Conservation (phyloP, 2,329 filamentous ascomycete genomes). For the Sporothrix schenckii region DNA sequence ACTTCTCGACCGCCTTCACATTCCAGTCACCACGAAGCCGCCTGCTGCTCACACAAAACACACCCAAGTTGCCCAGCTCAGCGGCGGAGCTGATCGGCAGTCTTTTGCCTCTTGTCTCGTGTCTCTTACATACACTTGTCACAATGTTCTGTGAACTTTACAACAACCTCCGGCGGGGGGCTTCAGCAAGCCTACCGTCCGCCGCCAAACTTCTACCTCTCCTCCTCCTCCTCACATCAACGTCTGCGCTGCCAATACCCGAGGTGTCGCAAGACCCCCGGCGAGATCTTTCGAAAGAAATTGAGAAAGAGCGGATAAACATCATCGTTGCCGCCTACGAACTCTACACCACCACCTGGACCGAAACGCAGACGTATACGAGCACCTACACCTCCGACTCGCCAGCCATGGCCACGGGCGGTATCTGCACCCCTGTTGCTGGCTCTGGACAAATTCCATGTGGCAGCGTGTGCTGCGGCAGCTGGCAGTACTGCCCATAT, state of each 20-base stretch:
- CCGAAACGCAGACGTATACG: conserved; percentile 62
- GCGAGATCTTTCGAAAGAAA: conserved; percentile 53
- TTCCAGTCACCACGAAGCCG: conserved; percentile 26
- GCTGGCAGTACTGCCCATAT: conserved; percentile 67
- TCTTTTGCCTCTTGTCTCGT: conserved; percentile 8
- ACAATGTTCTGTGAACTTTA: conserved; percentile 25
- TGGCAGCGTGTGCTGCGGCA: conserved; percentile 70
- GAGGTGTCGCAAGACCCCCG: conserved; percentile 47
- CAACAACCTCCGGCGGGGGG: conserved; percentile 12
- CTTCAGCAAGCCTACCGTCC: background rate
- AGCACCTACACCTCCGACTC: conserved; percentile 59
- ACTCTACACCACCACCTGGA: conserved; percentile 62
- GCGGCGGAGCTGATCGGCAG: conserved; percentile 24
- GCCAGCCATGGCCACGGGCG: conserved; percentile 46
- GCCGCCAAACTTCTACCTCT: conserved; percentile 22
- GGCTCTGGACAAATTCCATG: conserved; percentile 63
- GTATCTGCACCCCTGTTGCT: conserved; percentile 53
- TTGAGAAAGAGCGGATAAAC: conserved; percentile 50
- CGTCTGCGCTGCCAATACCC: conserved; percentile 54
- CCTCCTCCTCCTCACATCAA: conserved; percentile 35
- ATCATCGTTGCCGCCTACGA: conserved; percentile 41
- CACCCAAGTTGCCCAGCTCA: conserved; percentile 16
- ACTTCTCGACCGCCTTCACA: conserved; percentile 21
- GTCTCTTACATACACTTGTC: background rate
- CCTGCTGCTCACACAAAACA: conserved; percentile 15